These are phyloP conservation scores for Diaporthe velutina DNA, from an alignment of 2,329 filamentous ascomycete species.

Conservation along the genomic window DNA sequence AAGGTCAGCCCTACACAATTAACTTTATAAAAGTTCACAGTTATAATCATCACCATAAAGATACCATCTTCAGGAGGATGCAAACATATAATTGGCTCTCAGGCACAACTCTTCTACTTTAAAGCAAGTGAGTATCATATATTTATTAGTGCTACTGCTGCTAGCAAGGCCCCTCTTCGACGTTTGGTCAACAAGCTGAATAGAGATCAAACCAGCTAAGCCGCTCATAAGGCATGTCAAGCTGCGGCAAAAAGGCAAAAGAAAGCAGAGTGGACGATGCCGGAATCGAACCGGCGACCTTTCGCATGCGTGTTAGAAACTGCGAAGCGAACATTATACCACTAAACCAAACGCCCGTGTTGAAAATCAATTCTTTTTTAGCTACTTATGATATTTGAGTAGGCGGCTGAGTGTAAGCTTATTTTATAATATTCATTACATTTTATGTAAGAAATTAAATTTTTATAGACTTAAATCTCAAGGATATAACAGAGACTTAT, in stretches of 20 bases:
- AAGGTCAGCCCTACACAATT: too few species aligned
- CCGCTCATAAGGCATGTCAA: background rate
- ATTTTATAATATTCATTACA: background rate
- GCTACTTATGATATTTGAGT: fast-evolving
- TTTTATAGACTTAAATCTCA: too few species aligned
- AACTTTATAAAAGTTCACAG: too few species aligned
- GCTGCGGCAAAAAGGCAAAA: background rate
- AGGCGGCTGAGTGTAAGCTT: background rate
- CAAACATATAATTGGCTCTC: too few species aligned
- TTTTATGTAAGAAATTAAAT: too few species aligned
- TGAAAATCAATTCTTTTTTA: constrained; percentile 48
- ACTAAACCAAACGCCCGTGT: constrained; percentile 34
- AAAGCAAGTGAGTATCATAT: too few species aligned
- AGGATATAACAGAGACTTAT: too few species aligned
- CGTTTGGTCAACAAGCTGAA: background rate
- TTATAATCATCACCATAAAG: too few species aligned
- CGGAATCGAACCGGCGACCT: constrained; percentile 34
- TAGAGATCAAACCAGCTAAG: background rate
- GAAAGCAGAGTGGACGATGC: constrained; percentile 9
- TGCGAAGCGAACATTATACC: constrained; percentile 37
- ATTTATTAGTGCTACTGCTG: too few species aligned
- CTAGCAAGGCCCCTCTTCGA: too few species aligned
- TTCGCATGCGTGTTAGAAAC: background rate
- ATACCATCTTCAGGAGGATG: too few species aligned
- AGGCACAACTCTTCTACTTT: too few species aligned